These are phyloP conservation scores for Saccharomycopsis sp. DNA, from an alignment of 805 yeast species.

Conservation along the genomic window DNA sequence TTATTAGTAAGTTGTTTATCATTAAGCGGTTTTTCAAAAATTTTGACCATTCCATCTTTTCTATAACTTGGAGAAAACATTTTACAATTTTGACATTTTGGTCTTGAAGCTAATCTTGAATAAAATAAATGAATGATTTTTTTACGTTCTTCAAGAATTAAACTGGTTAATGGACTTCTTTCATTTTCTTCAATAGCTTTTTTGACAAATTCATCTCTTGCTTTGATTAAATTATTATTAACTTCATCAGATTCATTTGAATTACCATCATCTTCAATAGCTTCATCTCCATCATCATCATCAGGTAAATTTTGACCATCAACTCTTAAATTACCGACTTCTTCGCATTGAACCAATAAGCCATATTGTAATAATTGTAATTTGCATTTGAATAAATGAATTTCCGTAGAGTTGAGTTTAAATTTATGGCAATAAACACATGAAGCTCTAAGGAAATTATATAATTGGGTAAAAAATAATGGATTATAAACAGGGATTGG, in stretches of 20 bases:
- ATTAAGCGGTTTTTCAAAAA: constrained; percentile 76
- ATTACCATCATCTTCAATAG: constrained; percentile 23
- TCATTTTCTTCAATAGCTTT: constrained; percentile 70
- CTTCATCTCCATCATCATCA: constrained; percentile 31
- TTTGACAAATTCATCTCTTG: constrained; percentile 63
- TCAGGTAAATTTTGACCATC: constrained; percentile 22
- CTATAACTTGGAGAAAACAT: constrained; percentile 91
- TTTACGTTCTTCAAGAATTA: constrained; percentile 83
- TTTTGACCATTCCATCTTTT: constrained; percentile 88
- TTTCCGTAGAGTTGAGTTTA: constrained; percentile 56
- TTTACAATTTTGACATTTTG: constrained; percentile 92
- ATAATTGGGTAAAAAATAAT: constrained; percentile 84
- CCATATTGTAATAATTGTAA: constrained; percentile 82
- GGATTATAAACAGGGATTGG: constrained; percentile 97
- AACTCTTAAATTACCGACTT: constrained; percentile 50
- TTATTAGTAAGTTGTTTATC: constrained; percentile 78
- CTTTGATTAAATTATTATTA: constrained; percentile 36
- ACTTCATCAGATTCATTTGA: constrained; percentile 25
- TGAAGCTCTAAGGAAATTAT: constrained; percentile 67
- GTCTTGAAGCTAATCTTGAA: constrained; percentile 59
- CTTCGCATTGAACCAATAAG: constrained; percentile 64
- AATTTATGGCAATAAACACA: constrained; percentile 90
- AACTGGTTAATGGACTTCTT: constrained; percentile 70
- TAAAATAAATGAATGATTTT: constrained; percentile 61
- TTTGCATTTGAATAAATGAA: constrained; percentile 69